Evolutionary conservation across 1,284 basidiomycete genomes (phyloP).

Genomic region (Singerocomus inundabilis): DNA sequence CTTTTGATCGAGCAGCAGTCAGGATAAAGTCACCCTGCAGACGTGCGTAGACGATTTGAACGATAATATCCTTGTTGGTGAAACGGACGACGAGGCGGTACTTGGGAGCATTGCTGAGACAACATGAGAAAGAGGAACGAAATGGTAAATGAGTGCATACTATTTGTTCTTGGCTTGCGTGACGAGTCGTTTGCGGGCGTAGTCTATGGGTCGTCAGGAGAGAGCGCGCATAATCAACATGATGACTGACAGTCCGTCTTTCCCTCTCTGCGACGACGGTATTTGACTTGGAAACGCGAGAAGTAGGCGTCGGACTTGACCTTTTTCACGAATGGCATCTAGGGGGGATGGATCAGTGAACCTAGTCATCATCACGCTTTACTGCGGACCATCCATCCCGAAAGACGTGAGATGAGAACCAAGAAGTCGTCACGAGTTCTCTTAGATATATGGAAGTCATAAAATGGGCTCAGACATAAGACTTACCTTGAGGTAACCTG

Average conservation of each 20-base stretch:
- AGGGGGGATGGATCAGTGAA: conserved; percentile 20
- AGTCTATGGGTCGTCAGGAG: conserved; percentile 56
- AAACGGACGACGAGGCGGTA: conserved; percentile 98
- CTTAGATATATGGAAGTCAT: conserved; percentile 1
- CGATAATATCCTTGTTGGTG: conserved; percentile 91
- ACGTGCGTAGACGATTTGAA: conserved; percentile 95
- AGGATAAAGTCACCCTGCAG: conserved; percentile 97
- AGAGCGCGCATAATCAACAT: conserved; percentile 1
- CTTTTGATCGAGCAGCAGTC: conserved; percentile 83
- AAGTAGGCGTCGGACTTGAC: conserved; percentile 92
- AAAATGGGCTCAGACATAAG: not conserved
- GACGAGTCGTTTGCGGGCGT: conserved; percentile 94
- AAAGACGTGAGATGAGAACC: conserved; percentile 6
- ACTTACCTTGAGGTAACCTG: conserved; percentile 57
- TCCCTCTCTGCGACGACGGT: conserved; percentile 93
- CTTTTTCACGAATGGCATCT: conserved; percentile 91
- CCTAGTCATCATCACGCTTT: conserved; percentile 23
- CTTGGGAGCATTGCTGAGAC: conserved; percentile 86
- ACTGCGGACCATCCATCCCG: conserved; percentile 28
- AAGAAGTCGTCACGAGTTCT: not conserved
- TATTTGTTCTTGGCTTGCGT: conserved; percentile 99
- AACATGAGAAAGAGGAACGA: conserved; percentile 8
- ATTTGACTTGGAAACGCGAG: conserved; percentile 97
- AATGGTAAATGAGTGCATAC: conserved; percentile 40
- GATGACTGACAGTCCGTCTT: conserved; percentile 90